phyloP scores from a whole-genome alignment of 2,329 filamentous ascomycete species.

The Sporothrix phasma region DNA sequence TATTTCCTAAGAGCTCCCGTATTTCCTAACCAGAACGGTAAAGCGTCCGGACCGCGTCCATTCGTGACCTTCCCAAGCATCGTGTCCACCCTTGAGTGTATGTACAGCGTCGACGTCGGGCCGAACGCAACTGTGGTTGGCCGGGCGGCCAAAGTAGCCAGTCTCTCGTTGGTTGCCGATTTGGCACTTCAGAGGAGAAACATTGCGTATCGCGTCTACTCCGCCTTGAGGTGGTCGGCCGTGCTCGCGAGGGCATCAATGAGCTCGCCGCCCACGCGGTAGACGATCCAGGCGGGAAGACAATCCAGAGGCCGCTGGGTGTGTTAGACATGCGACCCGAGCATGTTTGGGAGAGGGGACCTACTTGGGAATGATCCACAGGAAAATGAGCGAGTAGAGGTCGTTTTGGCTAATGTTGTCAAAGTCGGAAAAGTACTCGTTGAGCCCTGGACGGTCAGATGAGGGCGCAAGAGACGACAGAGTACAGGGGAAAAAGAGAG shows the following conservation, averaged over 20 bases:
- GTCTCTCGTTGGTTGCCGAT: no score
- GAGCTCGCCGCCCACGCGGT: constrained; percentile 39
- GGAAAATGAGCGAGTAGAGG: constrained; percentile 32
- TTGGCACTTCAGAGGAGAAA: no score
- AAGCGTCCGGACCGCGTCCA: no score
- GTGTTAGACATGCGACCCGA: not conserved
- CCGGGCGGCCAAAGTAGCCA: not conserved
- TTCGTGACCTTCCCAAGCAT: no score
- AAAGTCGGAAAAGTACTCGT: constrained; percentile 47
- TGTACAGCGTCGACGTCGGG: not conserved
- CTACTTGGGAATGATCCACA: constrained; percentile 53
- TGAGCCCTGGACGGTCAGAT: constrained; percentile 34
- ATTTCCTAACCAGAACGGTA: no score
- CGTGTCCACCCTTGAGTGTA: not conserved
- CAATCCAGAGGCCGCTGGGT: constrained; percentile 44
- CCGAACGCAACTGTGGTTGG: not conserved
- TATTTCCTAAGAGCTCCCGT: not conserved
- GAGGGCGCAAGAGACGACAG: no score
- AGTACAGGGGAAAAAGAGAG: no score
- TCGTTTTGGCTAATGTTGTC: constrained; percentile 49
- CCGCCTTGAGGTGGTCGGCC: constrained; percentile 28
- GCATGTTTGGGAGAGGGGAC: constrained; percentile 20
- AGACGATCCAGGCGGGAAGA: constrained; percentile 44
- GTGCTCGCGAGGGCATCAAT: constrained; percentile 35
- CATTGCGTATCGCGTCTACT: constrained; percentile 23